Percentiles rank a stretch among this genome's conserved stretches.
phyloP scores from a whole-genome alignment of 2,329 filamentous ascomycete genomes.

The Aspergillus pseudonomiae region DNA sequence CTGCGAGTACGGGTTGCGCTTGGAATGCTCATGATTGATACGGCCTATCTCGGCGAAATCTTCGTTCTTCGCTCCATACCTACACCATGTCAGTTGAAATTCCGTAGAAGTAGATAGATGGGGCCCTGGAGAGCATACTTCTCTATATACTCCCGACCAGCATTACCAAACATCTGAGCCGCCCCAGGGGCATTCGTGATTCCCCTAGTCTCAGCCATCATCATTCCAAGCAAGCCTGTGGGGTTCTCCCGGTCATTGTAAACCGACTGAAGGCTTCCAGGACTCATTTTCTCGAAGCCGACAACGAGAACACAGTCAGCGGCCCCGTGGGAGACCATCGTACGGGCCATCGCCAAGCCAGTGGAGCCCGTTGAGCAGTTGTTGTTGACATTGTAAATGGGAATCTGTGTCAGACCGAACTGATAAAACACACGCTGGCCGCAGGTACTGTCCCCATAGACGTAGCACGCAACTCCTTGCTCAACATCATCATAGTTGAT shows the following conservation, averaged over 20 bases:
- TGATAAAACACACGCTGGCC: slow-evolving; percentile 98
- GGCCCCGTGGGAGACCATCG: slow-evolving; percentile 75
- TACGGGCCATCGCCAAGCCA: slow-evolving; percentile 80
- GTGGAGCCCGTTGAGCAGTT: slow-evolving; percentile 97
- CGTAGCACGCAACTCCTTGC: slow-evolving; percentile 94
- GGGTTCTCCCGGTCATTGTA: slow-evolving; percentile 87
- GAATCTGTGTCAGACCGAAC: slow-evolving; percentile 95
- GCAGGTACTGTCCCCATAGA: slow-evolving; percentile 93
- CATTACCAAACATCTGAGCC: slow-evolving; percentile 95
- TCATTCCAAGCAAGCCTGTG: slow-evolving; percentile 68
- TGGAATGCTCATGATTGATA: slow-evolving; percentile 89
- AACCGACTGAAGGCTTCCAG: slow-evolving; percentile 79
- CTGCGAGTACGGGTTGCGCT: slow-evolving; percentile 95
- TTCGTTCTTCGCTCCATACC: slow-evolving; percentile 76
- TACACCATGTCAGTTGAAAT: slow-evolving; percentile 34
- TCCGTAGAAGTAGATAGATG: not conserved
- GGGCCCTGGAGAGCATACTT: slow-evolving; percentile 57
- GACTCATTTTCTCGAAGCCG: slow-evolving; percentile 98
- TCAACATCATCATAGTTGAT: slow-evolving; percentile 98
- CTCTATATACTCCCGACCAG: slow-evolving; percentile 91
- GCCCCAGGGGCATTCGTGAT: slow-evolving; percentile 80
- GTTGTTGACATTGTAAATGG: slow-evolving; percentile 98
- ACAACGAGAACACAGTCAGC: slow-evolving; percentile 89
- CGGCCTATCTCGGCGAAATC: slow-evolving; percentile 96
- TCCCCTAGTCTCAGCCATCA: slow-evolving; percentile 83